A percentile compares a stretch with the other conserved stretches of the same genome.
Evolutionary conservation across 2,329 filamentous ascomycete genomes (phyloP).

Genomic region (Teratosphaeria gauchensis): DNA sequence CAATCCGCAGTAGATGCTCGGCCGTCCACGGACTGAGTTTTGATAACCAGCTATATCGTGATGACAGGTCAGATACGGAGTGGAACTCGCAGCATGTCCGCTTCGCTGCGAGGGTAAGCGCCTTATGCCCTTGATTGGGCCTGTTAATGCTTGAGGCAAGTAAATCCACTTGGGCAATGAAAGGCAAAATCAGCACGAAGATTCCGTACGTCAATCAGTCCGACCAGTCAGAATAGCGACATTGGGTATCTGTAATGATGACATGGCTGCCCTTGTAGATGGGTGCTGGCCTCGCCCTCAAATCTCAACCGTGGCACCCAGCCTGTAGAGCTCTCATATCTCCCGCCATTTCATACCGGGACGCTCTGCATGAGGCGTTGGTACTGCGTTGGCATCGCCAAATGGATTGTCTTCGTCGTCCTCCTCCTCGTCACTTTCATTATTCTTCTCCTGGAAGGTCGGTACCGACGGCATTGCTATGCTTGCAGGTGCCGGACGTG

Average conservation of each 20-base stretch:
- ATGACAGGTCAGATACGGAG: too few species aligned
- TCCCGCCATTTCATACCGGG: conserved; percentile 27
- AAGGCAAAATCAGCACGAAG: too few species aligned
- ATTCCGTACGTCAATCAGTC: too few species aligned
- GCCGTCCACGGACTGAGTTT: too few species aligned
- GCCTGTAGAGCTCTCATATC: conserved; percentile 1
- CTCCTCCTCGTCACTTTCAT: conserved; percentile 56
- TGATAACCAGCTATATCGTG: too few species aligned
- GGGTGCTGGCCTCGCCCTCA: neutral
- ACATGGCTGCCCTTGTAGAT: neutral
- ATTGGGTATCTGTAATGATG: neutral
- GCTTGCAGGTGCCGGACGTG: conserved; percentile 33
- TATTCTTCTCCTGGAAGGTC: conserved; percentile 29
- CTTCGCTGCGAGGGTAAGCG: too few species aligned
- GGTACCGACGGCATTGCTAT: conserved; percentile 29
- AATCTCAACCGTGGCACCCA: neutral
- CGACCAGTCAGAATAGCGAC: neutral
- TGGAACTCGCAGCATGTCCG: too few species aligned
- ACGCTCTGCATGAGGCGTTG: conserved; percentile 40
- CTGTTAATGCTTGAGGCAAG: too few species aligned
- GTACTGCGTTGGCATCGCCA: conserved; percentile 67
- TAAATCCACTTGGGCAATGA: too few species aligned
- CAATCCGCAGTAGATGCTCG: too few species aligned
- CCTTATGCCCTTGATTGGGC: too few species aligned
- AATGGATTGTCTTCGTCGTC: conserved; percentile 85